Base-by-base conservation (phyloP, 2,329 filamentous ascomycete species). In the Sporothrix brasiliensis region DNA sequence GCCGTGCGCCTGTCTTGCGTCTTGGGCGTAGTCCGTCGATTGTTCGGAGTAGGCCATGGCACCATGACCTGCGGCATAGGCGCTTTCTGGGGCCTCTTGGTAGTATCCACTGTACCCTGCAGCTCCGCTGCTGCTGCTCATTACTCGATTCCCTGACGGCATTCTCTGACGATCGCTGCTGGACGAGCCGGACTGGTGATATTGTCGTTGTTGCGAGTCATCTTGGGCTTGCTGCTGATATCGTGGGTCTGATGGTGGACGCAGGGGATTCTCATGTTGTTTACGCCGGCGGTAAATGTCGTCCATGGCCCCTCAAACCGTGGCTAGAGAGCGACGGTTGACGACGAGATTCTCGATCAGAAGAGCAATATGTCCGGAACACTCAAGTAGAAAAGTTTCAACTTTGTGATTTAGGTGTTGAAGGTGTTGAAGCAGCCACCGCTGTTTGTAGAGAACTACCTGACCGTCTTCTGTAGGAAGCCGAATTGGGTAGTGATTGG, bases 251-350 rank as follows among this genome's bases (percentile, higher is more conserved):
- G 85, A 85, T 77, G 82, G 80, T 77, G 87, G 84, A 81, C 90
- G 89, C 80, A 86, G 83, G 79, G 88, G 85, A 81, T 86, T 84
- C 81, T 91, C 91, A 86, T 91, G 88, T 83, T 91, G 90, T 86
- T 91, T 90, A 84, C 89, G 86, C 78, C 88, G 85, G 79, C 87
- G 88, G 81, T 87, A 87, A 83, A 89, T 88, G 82, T 91, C 89
- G 84, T 94, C 92, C 92, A 95, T 95, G 10, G 39, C 44, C 61
- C 27, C 27, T 52, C 19, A 52, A 34, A 24, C 47, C 47, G 63
- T 66, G 27, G 27, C 47, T 39, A 9, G 63, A 53, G 4, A 66
- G 47, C 47, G 47, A 52, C 27, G 63, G 47, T 52, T 34, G 27
- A 14, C 7, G 2, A 44, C 30, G 4, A 24, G 4, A 39, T 27